Evolutionary conservation across 768 basidiomycete genomes (phyloP).

Genomic region (Termitomyces sp.): DNA sequence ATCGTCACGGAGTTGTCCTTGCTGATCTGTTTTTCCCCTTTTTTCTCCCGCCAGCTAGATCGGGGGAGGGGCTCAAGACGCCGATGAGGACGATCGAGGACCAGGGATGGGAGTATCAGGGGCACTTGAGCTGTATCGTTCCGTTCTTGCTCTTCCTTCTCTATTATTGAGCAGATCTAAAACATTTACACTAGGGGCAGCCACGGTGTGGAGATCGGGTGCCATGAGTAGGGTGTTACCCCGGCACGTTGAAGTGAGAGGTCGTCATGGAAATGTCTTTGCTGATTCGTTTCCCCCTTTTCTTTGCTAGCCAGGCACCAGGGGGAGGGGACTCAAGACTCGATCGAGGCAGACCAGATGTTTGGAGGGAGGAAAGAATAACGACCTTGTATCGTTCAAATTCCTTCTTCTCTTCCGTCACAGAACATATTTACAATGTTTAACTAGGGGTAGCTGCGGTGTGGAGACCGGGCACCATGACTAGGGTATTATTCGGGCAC

Average conservation of each 20-base stretch:
- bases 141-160: not conserved
- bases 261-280: not conserved
- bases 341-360: not conserved
- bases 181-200: not conserved
- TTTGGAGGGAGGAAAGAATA: not conserved
- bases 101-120: not conserved
- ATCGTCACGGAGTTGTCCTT: not conserved
- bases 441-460: slow-evolving; percentile 1
- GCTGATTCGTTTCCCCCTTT: not conserved
- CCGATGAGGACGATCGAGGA: not conserved
- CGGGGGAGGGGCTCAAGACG: not conserved
- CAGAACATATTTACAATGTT: not conserved
- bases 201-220: slow-evolving; percentile 3
- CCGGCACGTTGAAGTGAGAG: not conserved
- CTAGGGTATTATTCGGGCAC: not conserved
- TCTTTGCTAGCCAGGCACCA: not conserved
- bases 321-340: not conserved
- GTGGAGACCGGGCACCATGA: slow-evolving; percentile 2
- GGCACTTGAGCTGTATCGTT: not conserved
- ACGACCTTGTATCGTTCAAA: not conserved
- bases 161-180: not conserved
- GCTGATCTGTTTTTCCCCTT: not conserved
- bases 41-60: not conserved
- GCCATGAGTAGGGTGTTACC: not conserved
- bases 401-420: not conserved